phyloP scores from a whole-genome alignment of 805 yeast species.

The Candida yuanshanica region DNA sequence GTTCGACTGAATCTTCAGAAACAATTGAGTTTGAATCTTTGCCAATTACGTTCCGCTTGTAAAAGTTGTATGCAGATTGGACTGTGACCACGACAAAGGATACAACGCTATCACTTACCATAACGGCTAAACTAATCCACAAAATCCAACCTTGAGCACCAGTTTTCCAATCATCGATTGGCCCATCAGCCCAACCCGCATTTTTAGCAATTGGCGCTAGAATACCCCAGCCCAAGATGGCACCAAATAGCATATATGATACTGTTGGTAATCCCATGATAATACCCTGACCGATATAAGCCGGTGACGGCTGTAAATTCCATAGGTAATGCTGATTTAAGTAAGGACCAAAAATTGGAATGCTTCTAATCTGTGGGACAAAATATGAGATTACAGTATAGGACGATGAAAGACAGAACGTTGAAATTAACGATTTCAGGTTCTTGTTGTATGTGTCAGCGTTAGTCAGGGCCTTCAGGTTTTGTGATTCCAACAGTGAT shows the following conservation, averaged over 20 bases:
- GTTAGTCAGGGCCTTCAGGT: slow-evolving; percentile 23
- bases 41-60: neutral
- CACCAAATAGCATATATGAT: slow-evolving; percentile 84
- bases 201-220: slow-evolving; percentile 74
- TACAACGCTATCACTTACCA: slow-evolving; percentile 88
- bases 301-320: slow-evolving; percentile 95
- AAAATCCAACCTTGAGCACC: slow-evolving; percentile 98
- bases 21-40: neutral
- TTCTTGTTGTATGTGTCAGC: slow-evolving; percentile 44
- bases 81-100: slow-evolving; percentile 61
- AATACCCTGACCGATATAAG: slow-evolving; percentile 95
- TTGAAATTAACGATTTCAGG: slow-evolving; percentile 48
- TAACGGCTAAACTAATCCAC: slow-evolving; percentile 88
- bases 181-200: slow-evolving; percentile 84
- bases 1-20: slow-evolving; percentile 16
- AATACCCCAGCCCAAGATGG: slow-evolving; percentile 86
- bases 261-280: slow-evolving; percentile 95
- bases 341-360: slow-evolving; percentile 71
- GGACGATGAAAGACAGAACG: slow-evolving; percentile 63
- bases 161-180: slow-evolving; percentile 83
- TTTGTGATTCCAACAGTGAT: slow-evolving; percentile 26
- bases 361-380: slow-evolving; percentile 55
- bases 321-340: slow-evolving; percentile 66
- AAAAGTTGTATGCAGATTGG: slow-evolving; percentile 32
- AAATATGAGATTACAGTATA: slow-evolving; percentile 73